Base-by-base conservation (phyloP, 2,329 filamentous ascomycete species). In the Didymella pomorum region DNA sequence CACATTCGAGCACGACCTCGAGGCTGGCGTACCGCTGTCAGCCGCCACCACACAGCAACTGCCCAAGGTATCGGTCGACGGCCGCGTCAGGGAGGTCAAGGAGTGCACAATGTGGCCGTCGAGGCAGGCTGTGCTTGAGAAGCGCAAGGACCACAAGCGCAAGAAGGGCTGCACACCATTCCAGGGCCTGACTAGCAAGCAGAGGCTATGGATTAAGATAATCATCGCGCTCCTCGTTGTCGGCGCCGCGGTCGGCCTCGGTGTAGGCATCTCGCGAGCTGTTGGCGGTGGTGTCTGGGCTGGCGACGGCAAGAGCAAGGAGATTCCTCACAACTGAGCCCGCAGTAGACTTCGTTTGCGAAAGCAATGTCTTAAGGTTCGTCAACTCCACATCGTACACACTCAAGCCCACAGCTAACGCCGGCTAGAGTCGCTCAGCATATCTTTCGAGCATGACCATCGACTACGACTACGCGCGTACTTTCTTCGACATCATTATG, bases 71-170 rank as follows among this genome's bases (percentile, higher is more conserved):
- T 75, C 71, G 25, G 73, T 81, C 61, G 79, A 81, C 60, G 76
- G 73, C 52, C 69, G 75, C 52, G 65, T 70, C 65, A 80, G 81
- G 66, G 81, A 83, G 61, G 65, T 69, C 64, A 81, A 81, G 68
- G 81, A 83, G 60, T 82, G 80, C 77, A 79, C 77, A 63, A 82
- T 83, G 80, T 83, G 81, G 81, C 81, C 81, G 8, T 79, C 79
- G 41, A 77, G 78, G 63, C 76, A 81, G 69, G 80, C 80, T 29
- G 76, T 83, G 56, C 72, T 79, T 65, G 76, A 80, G 64, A 78
- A 77, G 68, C 74, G 76, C 56, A 75, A 74, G 68, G 65, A 63
- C 39, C 73, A 75, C 67, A 75, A 79, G 71, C 70, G 76, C 44
- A 69, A 68, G 46, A 73, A 71, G 47, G 76, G 76, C 62, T 79